These are phyloP conservation scores for Penicillium sp. DNA, from an alignment of 2,329 filamentous ascomycete genomes.

Conservation along the genomic window DNA sequence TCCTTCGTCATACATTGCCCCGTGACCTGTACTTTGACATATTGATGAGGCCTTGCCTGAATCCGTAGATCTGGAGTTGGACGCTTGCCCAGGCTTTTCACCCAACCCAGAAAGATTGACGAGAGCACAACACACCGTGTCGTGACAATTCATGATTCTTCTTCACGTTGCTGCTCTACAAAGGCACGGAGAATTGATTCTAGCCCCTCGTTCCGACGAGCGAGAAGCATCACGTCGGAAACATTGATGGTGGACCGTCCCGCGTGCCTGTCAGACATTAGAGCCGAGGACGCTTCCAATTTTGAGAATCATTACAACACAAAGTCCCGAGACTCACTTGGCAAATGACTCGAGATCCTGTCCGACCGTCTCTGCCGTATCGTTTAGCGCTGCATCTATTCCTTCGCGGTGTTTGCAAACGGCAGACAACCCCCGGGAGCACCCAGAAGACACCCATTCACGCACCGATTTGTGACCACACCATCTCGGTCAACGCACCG, in stretches of 20 bases:
- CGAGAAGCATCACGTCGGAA: constrained; percentile 81
- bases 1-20: too few relatives aligned
- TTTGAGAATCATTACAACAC: background rate
- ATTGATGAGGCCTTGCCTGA: too few relatives aligned
- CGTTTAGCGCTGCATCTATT: constrained; percentile 4
- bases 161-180: constrained; percentile 27
- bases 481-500: constrained; percentile 74
- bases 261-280: constrained; percentile 59
- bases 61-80: background rate
- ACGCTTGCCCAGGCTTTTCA: background rate
- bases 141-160: constrained; percentile 15
- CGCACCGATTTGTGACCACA: constrained; percentile 79
- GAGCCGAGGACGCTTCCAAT: background rate
- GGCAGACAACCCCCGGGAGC: too few relatives aligned
- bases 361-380: constrained; percentile 45
- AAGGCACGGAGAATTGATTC: constrained; percentile 59
- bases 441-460: background rate
- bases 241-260: constrained; percentile 72
- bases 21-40: too few relatives aligned
- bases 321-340: constrained; percentile 33
- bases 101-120: background rate
- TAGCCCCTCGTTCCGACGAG: constrained; percentile 79
- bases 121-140: too few relatives aligned
- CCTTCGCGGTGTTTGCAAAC: background rate
- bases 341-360: constrained; percentile 61